Evolutionary conservation across 441 rosid genomes (phyloP).

Genomic region (Adansonia rubrostipa): DNA sequence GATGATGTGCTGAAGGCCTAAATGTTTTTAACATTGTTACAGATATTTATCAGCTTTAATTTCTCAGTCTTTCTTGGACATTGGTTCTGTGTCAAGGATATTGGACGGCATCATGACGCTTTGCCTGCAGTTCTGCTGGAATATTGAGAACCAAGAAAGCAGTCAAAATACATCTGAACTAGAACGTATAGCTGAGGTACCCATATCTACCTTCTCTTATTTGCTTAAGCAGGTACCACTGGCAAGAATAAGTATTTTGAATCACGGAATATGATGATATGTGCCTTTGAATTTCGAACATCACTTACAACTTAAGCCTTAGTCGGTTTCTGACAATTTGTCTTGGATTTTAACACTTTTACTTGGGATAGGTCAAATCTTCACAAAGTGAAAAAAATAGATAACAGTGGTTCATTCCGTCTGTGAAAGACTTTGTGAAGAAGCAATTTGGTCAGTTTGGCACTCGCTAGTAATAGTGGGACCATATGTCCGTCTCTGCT

Average conservation of each 20-base stretch:
- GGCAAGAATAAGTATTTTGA: conserved; percentile 7
- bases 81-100: conserved; percentile 95
- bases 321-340: background rate
- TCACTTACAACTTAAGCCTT: background rate
- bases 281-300: background rate
- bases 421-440: background rate
- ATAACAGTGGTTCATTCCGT: background rate
- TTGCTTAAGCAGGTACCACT: conserved; percentile 1
- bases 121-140: conserved; percentile 98
- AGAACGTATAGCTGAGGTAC: conserved; percentile 86
- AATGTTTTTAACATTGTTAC: conserved; percentile 30
- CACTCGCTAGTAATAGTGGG: background rate
- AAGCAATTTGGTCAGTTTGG: background rate
- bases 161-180: conserved; percentile 74
- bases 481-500: background rate
- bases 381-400: background rate
- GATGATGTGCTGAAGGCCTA: conserved; percentile 19
- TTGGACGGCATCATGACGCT: conserved; percentile 95
- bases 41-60: conserved; percentile 94
- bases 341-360: background rate
- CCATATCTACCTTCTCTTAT: background rate
- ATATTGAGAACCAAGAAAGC: conserved; percentile 88
- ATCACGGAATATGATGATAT: conserved; percentile 20
- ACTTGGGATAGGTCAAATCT: background rate
- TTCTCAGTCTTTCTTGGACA: conserved; percentile 95